phyloP scores from a whole-genome alignment of 306 rosid species.

The Calophaca sinica region DNA sequence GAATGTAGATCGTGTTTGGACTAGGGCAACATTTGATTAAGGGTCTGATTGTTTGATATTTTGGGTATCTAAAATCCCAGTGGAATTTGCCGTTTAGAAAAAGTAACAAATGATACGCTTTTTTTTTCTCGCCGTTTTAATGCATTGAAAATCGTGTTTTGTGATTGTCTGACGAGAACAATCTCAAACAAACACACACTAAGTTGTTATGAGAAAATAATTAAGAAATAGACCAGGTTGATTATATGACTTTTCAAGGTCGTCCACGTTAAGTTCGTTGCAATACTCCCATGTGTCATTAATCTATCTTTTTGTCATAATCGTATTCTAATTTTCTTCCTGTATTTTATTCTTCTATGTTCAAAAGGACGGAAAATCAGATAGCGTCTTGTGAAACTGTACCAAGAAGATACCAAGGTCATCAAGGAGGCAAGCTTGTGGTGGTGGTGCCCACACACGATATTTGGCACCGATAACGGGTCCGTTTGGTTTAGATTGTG shows the following conservation, averaged over 20 bases:
- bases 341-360: neutral
- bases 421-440: neutral
- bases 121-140: too few relatives aligned
- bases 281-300: conserved; percentile 21
- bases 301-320: neutral
- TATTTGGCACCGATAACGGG: neutral
- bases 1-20: conserved; percentile 10
- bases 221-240: conserved; percentile 16
- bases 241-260: conserved; percentile 40
- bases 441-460: conserved; percentile 32
- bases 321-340: neutral
- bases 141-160: too few relatives aligned
- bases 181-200: neutral
- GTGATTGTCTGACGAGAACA: too few relatives aligned
- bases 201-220: neutral
- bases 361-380: neutral
- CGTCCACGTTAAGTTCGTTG: conserved; percentile 3
- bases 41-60: too few relatives aligned
- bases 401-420: neutral
- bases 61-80: too few relatives aligned
- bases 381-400: neutral
- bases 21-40: neutral
- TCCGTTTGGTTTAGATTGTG: too few relatives aligned
- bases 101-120: too few relatives aligned
- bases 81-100: too few relatives aligned